Evolutionary conservation across 768 basidiomycete species (phyloP), one percentile per base, ranked within the genome.

Genomic region (Lepiota subincarnata): DNA sequence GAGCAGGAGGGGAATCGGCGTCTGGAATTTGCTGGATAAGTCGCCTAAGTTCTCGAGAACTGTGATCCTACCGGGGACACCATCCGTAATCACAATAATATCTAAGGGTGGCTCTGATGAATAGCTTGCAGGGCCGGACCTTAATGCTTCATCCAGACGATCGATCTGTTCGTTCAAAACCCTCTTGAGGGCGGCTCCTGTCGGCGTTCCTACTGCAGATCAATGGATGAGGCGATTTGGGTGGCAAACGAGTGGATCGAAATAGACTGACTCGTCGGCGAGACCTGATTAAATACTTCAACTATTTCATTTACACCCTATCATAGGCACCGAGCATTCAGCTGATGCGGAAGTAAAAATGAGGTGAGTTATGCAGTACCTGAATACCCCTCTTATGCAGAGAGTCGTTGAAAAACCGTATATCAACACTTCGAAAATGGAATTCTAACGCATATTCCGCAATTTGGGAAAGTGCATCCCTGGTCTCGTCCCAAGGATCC

Each of bases 81-180:
- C 68, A 48, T 71, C 68, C 8, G 70, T 71, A 6, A 71, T 55
- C 20, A 71, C 60, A 18, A 71, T 65, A 40, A 71, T 67, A 55
- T 71, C 66, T 14, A 69, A 50, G 1, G 68, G 70, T 26, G 55
- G 56, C 18, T 68, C 63, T n/a, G 57, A 50, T 2, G 47, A 46
- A 54, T 69, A 71, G 24, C 24, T 24, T 5, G 24, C 2, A 36
- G 53, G 50, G 0, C 45, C 10, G 1, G 49, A 49, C 26, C 54
- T 38, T 26, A 59, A 48, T 2, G 62, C 58, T 6, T 2, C 12
- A 16, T 69, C 61, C 10, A 69, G 60, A 10, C 59, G 59, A 19
- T 46, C 34, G 3, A 67, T 57, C n/a, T 66, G 60, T 28, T 57
- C 35, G 13, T 53, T 14, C 40, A 57, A 40, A 19, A 53, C 43